Conservation (phyloP, 2,329 filamentous ascomycete species). For the Neonectria coccinea region DNA sequence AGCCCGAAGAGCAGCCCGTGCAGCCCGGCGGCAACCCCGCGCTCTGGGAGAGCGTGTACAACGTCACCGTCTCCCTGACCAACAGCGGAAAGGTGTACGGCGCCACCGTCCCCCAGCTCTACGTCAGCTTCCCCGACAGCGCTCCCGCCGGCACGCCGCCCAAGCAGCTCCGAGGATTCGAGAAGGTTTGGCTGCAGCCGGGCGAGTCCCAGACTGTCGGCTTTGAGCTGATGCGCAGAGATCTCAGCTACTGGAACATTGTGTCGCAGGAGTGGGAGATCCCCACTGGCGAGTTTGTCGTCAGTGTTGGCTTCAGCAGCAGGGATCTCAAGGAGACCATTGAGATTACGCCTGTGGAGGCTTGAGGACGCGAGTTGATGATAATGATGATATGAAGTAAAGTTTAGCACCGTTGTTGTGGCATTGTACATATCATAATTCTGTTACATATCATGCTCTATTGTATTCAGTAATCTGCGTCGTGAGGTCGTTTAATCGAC, state of each 20-base stretch:
- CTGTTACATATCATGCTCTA: conserved; percentile 12
- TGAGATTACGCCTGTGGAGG: conserved; percentile 39
- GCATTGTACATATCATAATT: conserved; percentile 19
- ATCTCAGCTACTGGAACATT: conserved; percentile 63
- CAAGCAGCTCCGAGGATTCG: conserved; percentile 63
- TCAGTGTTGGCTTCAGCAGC: conserved; percentile 47
- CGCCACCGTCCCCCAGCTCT: conserved; percentile 66
- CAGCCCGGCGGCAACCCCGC: conserved; percentile 67
- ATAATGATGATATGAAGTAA: conserved; percentile 39
- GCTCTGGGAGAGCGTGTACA: conserved; percentile 65
- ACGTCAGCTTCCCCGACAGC: conserved; percentile 58
- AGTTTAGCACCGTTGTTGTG: conserved; percentile 12
- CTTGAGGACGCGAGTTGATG: conserved; percentile 19
- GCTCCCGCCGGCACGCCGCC: conserved; percentile 59
- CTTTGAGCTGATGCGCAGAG: conserved; percentile 61
- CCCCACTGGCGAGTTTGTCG: conserved; percentile 42
- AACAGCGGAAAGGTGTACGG: conserved; percentile 65
- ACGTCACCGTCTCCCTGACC: conserved; percentile 58
- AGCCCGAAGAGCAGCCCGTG: conserved; percentile 44
- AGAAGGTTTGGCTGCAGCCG: conserved; percentile 58
- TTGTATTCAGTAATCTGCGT: conserved; percentile 9
- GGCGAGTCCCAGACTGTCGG: conserved; percentile 55
- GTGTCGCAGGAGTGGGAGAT: conserved; percentile 56
- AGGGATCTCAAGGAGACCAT: conserved; percentile 41
- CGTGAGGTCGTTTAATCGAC: conserved; percentile 37